These are phyloP conservation scores for Collybiopsis confluens DNA, from an alignment of 768 basidiomycete species.

Conservation along the genomic window DNA sequence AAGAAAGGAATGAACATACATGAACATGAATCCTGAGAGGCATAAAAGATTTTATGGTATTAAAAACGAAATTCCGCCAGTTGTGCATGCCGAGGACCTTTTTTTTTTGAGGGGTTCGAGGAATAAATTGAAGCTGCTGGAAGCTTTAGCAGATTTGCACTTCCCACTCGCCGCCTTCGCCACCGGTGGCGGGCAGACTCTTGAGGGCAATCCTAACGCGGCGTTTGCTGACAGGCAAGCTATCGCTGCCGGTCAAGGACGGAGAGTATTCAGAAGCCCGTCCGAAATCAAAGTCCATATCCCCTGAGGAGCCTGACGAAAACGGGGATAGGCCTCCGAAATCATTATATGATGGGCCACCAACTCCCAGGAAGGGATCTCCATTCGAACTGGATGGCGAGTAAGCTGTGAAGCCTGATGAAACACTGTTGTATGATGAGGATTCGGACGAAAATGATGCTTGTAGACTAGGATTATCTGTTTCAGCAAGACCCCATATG, in stretches of 20 bases:
- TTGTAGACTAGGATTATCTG: slow-evolving; percentile 5
- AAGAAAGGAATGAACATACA: neutral
- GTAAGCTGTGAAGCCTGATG: slow-evolving; percentile 15
- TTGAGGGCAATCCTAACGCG: slow-evolving; percentile 67
- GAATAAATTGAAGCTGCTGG: slow-evolving; percentile 2
- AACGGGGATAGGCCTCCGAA: slow-evolving; percentile 6
- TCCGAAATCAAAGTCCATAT: slow-evolving; percentile 12
- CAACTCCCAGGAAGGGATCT: slow-evolving; percentile 61
- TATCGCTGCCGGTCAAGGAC: slow-evolving; percentile 14
- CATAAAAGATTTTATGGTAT: neutral
- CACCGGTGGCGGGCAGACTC: slow-evolving; percentile 55
- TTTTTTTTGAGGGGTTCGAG: neutral
- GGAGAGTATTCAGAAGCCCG: slow-evolving; percentile 32
- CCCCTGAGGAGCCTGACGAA: slow-evolving; percentile 5
- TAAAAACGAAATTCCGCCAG: neutral
- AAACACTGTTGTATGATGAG: slow-evolving; percentile 6
- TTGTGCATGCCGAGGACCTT: neutral
- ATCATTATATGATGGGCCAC: slow-evolving; percentile 34
- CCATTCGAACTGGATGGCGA: slow-evolving; percentile 28
- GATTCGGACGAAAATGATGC: slow-evolving; percentile 19
- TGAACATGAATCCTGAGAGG: neutral
- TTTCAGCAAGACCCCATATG: slow-evolving; percentile 4
- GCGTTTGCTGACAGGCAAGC: slow-evolving; percentile 32
- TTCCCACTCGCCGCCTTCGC: slow-evolving; percentile 77
- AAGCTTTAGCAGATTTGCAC: slow-evolving; percentile 69